A percentile compares a stretch with the other conserved stretches of the same genome.
These are phyloP conservation scores for Sordariomycetes sp. DNA, from an alignment of 2,329 filamentous ascomycete genomes.

Conservation along the genomic window DNA sequence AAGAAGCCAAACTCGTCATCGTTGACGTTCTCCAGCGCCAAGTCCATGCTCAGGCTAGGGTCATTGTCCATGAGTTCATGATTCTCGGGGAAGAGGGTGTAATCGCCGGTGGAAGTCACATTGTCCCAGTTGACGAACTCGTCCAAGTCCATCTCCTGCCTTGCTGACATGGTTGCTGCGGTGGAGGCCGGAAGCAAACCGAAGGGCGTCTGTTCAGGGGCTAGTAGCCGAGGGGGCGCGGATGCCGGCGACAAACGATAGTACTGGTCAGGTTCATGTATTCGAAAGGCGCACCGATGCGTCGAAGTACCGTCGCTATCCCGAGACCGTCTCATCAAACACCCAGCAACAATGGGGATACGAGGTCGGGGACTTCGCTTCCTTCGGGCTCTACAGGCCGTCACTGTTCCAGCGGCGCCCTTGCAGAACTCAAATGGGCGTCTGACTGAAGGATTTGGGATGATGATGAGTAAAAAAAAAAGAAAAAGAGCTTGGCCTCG, in stretches of 20 bases:
- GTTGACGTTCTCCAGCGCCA: constrained; percentile 40
- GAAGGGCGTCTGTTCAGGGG: constrained; percentile 1
- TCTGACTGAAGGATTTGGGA: neutral
- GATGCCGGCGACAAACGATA: neutral
- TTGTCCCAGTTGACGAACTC: constrained; percentile 53
- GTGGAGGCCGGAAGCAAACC: constrained; percentile 5
- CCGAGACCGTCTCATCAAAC: neutral
- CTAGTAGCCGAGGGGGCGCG: neutral
- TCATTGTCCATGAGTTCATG: constrained; percentile 10
- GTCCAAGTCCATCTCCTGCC: constrained; percentile 33
- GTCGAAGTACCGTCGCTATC: neutral
- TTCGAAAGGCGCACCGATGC: neutral
- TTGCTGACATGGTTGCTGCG: constrained; percentile 4
- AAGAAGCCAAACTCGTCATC: constrained; percentile 47
- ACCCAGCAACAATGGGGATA: neutral
- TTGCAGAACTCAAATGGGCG: neutral
- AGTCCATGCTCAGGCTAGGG: constrained; percentile 28
- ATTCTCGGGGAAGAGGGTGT: neutral
- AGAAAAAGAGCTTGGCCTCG: neutral
- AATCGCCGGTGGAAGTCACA: constrained; percentile 21
- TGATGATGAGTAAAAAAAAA: neutral
- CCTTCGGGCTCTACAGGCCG: neutral
- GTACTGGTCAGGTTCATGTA: neutral
- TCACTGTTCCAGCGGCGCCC: neutral
- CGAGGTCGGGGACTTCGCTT: neutral